phyloP scores from a whole-genome alignment of 1,284 basidiomycete genomes.

The Cryptococcus hybrid region DNA sequence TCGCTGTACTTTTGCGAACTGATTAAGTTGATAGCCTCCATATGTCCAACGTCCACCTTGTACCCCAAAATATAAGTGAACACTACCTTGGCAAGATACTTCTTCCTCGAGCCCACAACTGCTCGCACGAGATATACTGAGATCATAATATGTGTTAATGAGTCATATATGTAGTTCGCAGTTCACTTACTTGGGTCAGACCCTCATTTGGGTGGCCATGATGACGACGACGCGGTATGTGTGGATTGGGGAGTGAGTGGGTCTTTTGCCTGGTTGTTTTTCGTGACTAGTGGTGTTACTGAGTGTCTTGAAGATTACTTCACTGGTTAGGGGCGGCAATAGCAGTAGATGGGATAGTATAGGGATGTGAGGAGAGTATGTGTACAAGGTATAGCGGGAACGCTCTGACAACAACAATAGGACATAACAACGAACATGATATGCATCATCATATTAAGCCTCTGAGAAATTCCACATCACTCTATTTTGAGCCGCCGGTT shows the following conservation, averaged over 20 bases:
- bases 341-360: no score
- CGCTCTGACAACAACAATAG: slow-evolving; percentile 2
- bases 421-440: no score
- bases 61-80: slow-evolving; percentile 99
- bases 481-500: no score
- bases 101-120: slow-evolving; percentile 70
- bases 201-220: slow-evolving; percentile 89
- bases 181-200: slow-evolving; percentile 69
- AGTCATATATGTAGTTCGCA: background rate
- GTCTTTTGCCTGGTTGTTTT: no score
- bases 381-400: no score
- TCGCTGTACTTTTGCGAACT: slow-evolving; percentile 95
- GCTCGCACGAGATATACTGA: slow-evolving; percentile 99
- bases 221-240: slow-evolving; percentile 24
- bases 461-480: background rate
- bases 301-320: no score
- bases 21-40: slow-evolving; percentile 99
- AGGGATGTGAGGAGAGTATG: no score
- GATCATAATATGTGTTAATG: background rate
- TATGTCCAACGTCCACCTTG: slow-evolving; percentile 97
- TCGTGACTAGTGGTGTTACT: no score
- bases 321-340: no score
- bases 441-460: background rate
- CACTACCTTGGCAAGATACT: slow-evolving; percentile 87
- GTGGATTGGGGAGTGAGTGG: no score